Percentiles rank a stretch among this genome's conserved stretches.
phyloP scores from a whole-genome alignment of 2,329 filamentous ascomycete species.

The Teratosphaeria nubilosa region DNA sequence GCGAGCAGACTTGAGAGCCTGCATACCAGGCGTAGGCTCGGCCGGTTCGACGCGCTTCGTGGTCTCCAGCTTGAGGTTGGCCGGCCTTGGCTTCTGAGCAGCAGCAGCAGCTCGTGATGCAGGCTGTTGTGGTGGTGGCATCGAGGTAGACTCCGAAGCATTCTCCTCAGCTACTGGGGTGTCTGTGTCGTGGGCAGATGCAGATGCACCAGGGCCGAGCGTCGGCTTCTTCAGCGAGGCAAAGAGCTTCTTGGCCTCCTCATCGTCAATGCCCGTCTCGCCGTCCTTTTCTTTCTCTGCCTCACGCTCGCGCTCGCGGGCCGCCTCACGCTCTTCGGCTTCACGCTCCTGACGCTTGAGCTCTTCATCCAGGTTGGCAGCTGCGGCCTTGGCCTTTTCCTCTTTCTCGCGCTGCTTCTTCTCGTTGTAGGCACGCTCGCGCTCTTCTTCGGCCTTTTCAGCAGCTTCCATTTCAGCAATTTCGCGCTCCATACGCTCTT shows the following conservation, averaged over 20 bases:
- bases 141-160: slow-evolving; percentile 16
- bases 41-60: slow-evolving; percentile 80
- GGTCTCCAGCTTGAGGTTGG: slow-evolving; percentile 78
- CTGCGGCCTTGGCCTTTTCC: slow-evolving; percentile 40
- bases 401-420: slow-evolving; percentile 54
- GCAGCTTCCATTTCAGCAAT: slow-evolving; percentile 51
- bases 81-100: slow-evolving; percentile 67
- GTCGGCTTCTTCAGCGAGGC: slow-evolving; percentile 40
- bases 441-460: slow-evolving; percentile 44
- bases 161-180: slow-evolving; percentile 34
- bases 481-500: slow-evolving; percentile 43
- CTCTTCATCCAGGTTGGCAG: slow-evolving; percentile 44
- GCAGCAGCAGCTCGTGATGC: slow-evolving; percentile 30
- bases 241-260: slow-evolving; percentile 38
- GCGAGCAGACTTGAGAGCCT: slow-evolving; percentile 82
- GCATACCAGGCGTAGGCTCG: slow-evolving; percentile 87
- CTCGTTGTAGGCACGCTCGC: slow-evolving; percentile 62
- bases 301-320: slow-evolving; percentile 29
- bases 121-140: slow-evolving; percentile 11
- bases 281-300: slow-evolving; percentile 11
- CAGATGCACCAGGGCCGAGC: slow-evolving; percentile 35
- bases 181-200: slow-evolving; percentile 20
- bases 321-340: slow-evolving; percentile 38
- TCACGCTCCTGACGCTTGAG: slow-evolving; percentile 40
- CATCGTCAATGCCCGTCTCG: slow-evolving; percentile 12